Evolutionary conservation across 1,139 yeast genomes (phyloP), one percentile per base, ranked within the genome.

Genomic region (Kodamaea ohmeri): DNA sequence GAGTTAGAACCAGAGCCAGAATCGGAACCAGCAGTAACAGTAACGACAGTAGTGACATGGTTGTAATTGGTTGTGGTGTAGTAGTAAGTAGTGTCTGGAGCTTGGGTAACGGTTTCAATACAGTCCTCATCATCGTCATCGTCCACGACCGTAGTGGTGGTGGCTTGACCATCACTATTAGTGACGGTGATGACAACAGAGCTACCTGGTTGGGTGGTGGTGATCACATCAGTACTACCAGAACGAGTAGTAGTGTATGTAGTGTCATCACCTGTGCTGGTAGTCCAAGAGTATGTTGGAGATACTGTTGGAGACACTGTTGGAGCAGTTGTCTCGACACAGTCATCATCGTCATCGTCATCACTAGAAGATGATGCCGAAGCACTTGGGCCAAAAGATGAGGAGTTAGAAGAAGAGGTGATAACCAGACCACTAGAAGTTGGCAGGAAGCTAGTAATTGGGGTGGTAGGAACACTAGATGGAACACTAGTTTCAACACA

Each of bases 1-100:
- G 45, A 35, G 32, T 40, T 32, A 22, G 49, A 35, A 17, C 41
- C 41, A 26, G 29, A 26, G 9, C 39, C 25, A 31, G 35, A 28
- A 24, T 32, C 30, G 31, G 41, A 31, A 25, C 31, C 37, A 17
- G 18, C 26, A 24, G 38, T 36, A 16, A 26, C 29, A 26, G 42
- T 39, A 18, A 33, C 34, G 24, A 36, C 39, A 12, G 22, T 27
- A 9, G 42, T 39, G n/a, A 18, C 31, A 26, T 36, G 42, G 42
- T 39, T 36, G 25, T 19, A 25, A 34, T 38, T 35, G 32, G 41
- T 38, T 20, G 41, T 35, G 30, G 41, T 38, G 34, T 26, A 35
- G 24, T 37, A 34, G 34, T 31, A 36, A n/a, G 37, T 26, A n/a
- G 17, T 9, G 3, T 12, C 31, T 12, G 34, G 25, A 13, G 14